phyloP scores from a whole-genome alignment of 257 asterid genomes.

The Mitragyna speciosa region DNA sequence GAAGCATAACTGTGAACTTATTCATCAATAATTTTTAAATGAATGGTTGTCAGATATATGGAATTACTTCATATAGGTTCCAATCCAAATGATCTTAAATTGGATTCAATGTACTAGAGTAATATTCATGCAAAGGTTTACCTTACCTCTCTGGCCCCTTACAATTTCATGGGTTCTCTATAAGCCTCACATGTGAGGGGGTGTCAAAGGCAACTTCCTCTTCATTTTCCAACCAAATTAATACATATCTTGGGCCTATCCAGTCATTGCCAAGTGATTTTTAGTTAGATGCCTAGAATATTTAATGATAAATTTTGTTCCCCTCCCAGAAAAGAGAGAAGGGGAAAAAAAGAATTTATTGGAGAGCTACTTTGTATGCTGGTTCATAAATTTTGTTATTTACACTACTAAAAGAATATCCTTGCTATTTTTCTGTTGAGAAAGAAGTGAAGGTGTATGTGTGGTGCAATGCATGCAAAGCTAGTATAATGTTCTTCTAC shows the following conservation, averaged over 20 bases:
- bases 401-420: neutral
- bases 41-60: neutral
- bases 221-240: no score
- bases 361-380: neutral
- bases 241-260: no score
- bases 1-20: neutral
- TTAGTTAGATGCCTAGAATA: no score
- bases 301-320: neutral
- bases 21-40: neutral
- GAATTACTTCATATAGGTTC: neutral
- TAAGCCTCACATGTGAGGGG: no score
- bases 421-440: neutral
- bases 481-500: neutral
- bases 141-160: no score
- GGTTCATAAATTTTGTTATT: neutral
- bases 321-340: neutral
- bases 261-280: no score
- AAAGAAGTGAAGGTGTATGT: neutral
- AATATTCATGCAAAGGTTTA: neutral
- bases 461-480: neutral
- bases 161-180: no score
- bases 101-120: neutral
- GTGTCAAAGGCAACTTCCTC: no score
- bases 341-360: neutral
- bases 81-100: neutral